Base-by-base conservation (phyloP, 768 basidiomycete genomes). In the Suillus hirtellus region DNA sequence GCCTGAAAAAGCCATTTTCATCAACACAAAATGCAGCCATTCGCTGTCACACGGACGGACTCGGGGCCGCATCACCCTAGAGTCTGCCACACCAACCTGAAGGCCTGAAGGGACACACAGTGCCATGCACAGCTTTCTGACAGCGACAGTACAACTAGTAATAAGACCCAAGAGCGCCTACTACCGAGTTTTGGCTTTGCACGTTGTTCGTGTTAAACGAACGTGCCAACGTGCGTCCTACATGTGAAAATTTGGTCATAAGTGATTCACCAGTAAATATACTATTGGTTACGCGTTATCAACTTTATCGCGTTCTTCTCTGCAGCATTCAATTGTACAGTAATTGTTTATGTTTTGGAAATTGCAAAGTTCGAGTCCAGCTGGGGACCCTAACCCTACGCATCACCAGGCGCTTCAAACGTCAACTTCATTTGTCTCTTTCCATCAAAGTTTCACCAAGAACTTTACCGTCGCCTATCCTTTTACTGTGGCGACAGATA, bases 151-250 rank as follows among this genome's bases (percentile, higher is more conserved):
- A 17, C 14, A 0, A 15, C 21, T 47, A 27, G 10, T 27, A 49
- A 43, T 37, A 37, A 37, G 35, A 12, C 43, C 8, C 4, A 9
- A 49, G 49, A 50, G 15, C 7, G 49, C 8, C 24, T 17, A 5
- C 17, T 17, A 50, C 27, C 27, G 49, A 15, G 12, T 49, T 44
- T 27, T 17, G 49, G 0, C 15, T 31, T 4, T 31, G 52, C 52
- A 53, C 52, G 50, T 52, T 52, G 50, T 31, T 52, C 31, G 31
- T n/a, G 19, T 53, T 17, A 31, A 53, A 34, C 49, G 49, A 50
- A 50, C 52, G 52, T 53, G 52, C 27, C 19, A 19, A n/a, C n/a
- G n/a, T n/a, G n/a, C 2, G 5, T 53, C 27, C 27, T 10, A 19
- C 35, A 8, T 52, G 50, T 34, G 50, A 31, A 19, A 27, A 31